Conservation (phyloP, 1,284 basidiomycete species). For the Malassezia globosa region DNA sequence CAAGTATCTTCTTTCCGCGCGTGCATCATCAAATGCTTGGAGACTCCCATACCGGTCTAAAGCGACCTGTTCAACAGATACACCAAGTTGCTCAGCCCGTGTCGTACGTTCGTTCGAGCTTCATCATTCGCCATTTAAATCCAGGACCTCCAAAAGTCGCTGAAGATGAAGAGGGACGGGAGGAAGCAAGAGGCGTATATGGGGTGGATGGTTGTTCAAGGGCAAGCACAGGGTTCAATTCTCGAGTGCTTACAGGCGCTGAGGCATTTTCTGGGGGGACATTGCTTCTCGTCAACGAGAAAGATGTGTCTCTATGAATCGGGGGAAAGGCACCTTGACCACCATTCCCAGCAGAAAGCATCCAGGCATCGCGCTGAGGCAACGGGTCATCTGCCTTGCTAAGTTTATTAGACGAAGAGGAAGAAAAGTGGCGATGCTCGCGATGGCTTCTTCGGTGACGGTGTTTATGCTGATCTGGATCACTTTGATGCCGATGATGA, state of each 20-base stretch:
- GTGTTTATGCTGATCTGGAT: conserved; percentile 3
- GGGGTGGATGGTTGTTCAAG: too few species aligned
- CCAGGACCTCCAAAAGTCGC: conserved; percentile 62
- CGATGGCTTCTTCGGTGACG: not conserved
- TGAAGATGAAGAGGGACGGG: not conserved
- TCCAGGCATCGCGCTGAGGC: conserved; percentile 73
- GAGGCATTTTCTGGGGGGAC: not conserved
- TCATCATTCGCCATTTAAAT: conserved; percentile 95
- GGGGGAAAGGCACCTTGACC: too few species aligned
- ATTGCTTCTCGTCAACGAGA: too few species aligned
- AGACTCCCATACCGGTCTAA: conserved; percentile 55
- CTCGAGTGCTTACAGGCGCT: conserved; percentile 50
- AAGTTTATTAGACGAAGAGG: not conserved
- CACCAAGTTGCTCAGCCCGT: conserved; percentile 68
- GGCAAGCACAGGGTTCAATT: conserved; percentile 70
- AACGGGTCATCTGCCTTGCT: too few species aligned
- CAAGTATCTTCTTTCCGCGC: conserved; percentile 68
- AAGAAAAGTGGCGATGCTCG: not conserved
- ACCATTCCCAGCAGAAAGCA: conserved; percentile 56
- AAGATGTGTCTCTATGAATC: too few species aligned
- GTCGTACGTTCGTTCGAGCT: conserved; percentile 76
- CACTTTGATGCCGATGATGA: too few species aligned
- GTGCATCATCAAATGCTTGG: conserved; percentile 74
- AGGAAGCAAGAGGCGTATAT: too few species aligned
- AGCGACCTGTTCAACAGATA: conserved; percentile 67